Evolutionary conservation across 1,284 basidiomycete species (phyloP).

Genomic region (Irpex sp.): DNA sequence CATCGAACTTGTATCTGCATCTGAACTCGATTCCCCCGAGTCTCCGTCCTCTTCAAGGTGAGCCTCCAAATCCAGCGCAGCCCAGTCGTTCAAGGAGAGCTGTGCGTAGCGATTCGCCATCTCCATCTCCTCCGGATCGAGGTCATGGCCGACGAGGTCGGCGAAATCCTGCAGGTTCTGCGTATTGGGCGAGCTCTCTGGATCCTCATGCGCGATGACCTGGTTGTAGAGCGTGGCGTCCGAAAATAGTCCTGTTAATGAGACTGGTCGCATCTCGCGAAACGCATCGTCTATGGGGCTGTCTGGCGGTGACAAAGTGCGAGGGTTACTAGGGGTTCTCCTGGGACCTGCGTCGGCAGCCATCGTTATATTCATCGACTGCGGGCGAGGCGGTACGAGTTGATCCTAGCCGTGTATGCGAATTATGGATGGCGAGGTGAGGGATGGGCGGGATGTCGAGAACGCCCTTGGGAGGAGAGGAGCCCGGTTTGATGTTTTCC

Average conservation of each 20-base stretch:
- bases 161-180: conserved; percentile 26
- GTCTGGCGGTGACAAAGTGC: neutral
- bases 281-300: conserved; percentile 4
- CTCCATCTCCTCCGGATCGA: conserved; percentile 29
- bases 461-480: neutral
- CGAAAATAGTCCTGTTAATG: conserved; percentile 29
- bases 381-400: neutral
- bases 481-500: neutral
- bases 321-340: neutral
- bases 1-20: conserved; percentile 8
- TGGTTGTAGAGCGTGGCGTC: conserved; percentile 34
- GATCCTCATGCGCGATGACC: conserved; percentile 19
- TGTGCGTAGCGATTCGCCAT: conserved; percentile 30
- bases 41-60: conserved; percentile 7
- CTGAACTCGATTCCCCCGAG: conserved; percentile 19
- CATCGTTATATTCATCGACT: neutral
- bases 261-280: conserved; percentile 3
- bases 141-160: conserved; percentile 34
- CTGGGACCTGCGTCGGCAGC: neutral
- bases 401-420: neutral
- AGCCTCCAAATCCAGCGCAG: neutral
- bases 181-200: conserved; percentile 6
- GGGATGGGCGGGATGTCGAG: neutral
- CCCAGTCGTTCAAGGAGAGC: conserved; percentile 26
- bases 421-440: neutral